Conservation (phyloP, 768 basidiomycete species). For the Suillus subaureus region DNA sequence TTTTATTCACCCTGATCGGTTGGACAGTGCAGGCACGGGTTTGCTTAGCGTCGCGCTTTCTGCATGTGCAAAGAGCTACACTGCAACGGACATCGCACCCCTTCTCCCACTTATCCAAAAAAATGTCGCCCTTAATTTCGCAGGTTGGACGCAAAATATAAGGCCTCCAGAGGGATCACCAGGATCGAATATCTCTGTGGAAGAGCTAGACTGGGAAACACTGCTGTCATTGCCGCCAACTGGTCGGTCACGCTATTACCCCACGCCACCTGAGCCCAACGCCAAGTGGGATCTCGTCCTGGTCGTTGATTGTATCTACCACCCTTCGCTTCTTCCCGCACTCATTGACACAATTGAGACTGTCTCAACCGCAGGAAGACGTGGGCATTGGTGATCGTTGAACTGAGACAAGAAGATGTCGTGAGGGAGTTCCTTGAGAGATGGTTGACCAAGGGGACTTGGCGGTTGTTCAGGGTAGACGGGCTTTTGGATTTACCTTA, state of each 20-base stretch:
- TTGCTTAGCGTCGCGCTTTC: constrained; percentile 64
- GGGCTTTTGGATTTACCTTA: constrained; percentile 51
- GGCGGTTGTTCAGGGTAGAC: constrained; percentile 46
- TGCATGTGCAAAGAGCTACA: constrained; percentile 63
- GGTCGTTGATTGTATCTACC: constrained; percentile 78
- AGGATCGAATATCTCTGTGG: constrained; percentile 43
- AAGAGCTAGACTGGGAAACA: constrained; percentile 67
- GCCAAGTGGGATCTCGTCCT: constrained; percentile 57
- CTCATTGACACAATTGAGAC: constrained; percentile 65
- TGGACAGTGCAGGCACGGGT: constrained; percentile 69
- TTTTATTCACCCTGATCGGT: constrained; percentile 3
- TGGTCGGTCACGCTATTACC: constrained; percentile 29
- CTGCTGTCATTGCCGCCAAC: constrained; percentile 41
- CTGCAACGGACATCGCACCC: constrained; percentile 63
- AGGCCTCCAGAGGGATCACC: constrained; percentile 3
- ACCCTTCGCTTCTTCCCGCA: constrained; percentile 68
- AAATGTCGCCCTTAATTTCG: constrained; percentile 59
- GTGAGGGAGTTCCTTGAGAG: constrained; percentile 66
- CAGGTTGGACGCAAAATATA: constrained; percentile 34
- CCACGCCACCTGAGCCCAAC: constrained; percentile 17
- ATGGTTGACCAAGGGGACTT: constrained; percentile 66
- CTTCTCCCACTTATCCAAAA: constrained; percentile 73
- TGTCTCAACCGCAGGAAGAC: constrained; percentile 52
- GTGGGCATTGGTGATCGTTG: constrained; percentile 64
- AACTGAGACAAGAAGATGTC: constrained; percentile 78